Evolutionary conservation across 2,329 filamentous ascomycete species (phyloP), one percentile per base, ranked within the genome.

Genomic region (Amauroascus verrucosus): DNA sequence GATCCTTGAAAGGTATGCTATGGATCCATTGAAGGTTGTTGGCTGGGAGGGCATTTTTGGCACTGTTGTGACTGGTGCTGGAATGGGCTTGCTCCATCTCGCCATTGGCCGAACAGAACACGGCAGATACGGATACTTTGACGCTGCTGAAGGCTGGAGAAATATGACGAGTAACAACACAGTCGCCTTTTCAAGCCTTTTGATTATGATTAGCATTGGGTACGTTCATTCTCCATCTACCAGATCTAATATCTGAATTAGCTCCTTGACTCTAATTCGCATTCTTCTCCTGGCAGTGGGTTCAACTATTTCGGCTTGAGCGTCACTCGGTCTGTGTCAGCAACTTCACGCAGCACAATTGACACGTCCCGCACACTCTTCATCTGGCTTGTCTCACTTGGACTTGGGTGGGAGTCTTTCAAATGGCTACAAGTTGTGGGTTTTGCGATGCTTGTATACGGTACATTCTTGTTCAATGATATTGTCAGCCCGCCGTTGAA

Each of bases 231-330:
- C 47, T 45, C 18, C 48, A 26, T 30, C 6, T 38, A 2, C 9
- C 1, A 46, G 11, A 28, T n/a, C 13, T 5, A 1, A 11, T 33
- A 44, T 14, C 37, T 8, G 18, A 51, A n/a, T 35, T 24, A 5
- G 6, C 4, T 26, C 26, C 26, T 45, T 30, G 14, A 37, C 26
- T 24, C 37, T 46, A 47, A 47, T 48, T 26, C 45, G 33, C 16
- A 26, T 26, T 16, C 37, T 44, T 5, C 16, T 50, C 41, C 52
- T 60, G 63, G 54, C 58, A 94, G 88, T 58, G 90, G 91, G 51
- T 98, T 97, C 80, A 98, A 98, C 73, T 98, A 95, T 76, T 98
- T 98, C 70, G 93, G 93, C 6, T 80, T 98, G 8, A 93, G 87
- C 0, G 91, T 98, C 7, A 98, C 93, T 0, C 82, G 88, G 56